Conservation (phyloP, 805 yeast species). For the Saccharomycopsis synnaedendra region DNA sequence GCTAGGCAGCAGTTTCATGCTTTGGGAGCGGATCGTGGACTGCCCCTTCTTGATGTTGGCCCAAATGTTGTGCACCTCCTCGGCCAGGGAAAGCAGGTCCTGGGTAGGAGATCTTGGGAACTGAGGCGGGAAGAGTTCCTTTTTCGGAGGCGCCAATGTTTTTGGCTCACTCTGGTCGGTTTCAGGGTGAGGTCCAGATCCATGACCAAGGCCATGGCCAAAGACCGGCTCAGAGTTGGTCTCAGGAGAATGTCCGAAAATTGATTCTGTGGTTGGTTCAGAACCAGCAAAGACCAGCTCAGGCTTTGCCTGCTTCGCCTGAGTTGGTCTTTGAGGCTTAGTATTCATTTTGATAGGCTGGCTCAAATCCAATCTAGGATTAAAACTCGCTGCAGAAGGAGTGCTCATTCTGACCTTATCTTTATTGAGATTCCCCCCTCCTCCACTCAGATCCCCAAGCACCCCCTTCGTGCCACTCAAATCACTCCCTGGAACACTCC, state of each 20-base stretch:
- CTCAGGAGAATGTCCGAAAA: neutral
- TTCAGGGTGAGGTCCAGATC: neutral
- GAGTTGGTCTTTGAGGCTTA: constrained; percentile 1
- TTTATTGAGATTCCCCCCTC: neutral
- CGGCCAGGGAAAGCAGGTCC: constrained; percentile 16
- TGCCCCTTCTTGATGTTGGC: constrained; percentile 2
- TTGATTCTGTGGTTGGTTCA: constrained; percentile 10
- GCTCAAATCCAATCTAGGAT: constrained; percentile 11
- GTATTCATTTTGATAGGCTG: constrained; percentile 6
- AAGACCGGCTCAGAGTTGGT: neutral
- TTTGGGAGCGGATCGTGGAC: constrained; percentile 31
- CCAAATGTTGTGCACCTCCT: constrained; percentile 17
- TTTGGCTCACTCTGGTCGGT: neutral
- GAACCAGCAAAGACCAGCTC: neutral
- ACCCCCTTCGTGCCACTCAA: neutral
- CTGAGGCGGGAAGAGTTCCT: constrained; percentile 8
- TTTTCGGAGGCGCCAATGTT: constrained; percentile 12
- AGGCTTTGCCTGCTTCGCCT: too few species aligned
- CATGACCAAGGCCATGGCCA: neutral
- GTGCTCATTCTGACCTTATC: neutral
- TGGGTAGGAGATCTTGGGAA: constrained; percentile 15
- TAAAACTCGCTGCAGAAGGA: constrained; percentile 2
- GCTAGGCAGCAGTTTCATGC: constrained; percentile 38
- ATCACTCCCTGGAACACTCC: too few species aligned
- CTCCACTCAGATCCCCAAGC: neutral